Evolutionary conservation across 257 asterid species (phyloP), one percentile per base, ranked within the genome.

Genomic region (Verbena officinalis): DNA sequence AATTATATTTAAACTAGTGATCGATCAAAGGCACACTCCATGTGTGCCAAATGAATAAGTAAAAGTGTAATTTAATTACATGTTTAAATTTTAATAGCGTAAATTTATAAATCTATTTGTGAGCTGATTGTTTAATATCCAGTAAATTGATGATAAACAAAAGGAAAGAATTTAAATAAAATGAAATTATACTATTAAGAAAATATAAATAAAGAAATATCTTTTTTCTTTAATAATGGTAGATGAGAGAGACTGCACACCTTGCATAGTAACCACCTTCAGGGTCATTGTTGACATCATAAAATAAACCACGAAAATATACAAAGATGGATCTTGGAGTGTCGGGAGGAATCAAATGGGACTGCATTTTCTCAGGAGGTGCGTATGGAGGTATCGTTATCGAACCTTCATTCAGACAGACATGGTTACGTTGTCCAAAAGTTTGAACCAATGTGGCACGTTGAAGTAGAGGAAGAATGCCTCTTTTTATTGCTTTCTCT

Each of bases 191-290:
- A n/a, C n/a, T n/a, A n/a, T n/a, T n/a, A n/a, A n/a, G n/a, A n/a
- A n/a, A n/a, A n/a, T n/a, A n/a, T n/a, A n/a, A n/a, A n/a, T n/a
- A n/a, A n/a, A n/a, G n/a, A n/a, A n/a, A n/a, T n/a, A n/a, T n/a
- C n/a, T n/a, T n/a, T n/a, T n/a, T n/a, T n/a, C n/a, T n/a, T n/a
- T n/a, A n/a, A n/a, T n/a, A n/a, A n/a, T n/a, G n/a, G n/a, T n/a
- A n/a, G n/a, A n/a, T n/a, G n/a, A n/a, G n/a, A n/a, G n/a, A n/a
- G n/a, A n/a, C n/a, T 54, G 45, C 53, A 56, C 75, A 90, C 97
- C 94, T 83, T n/a, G 95, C 95, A 57, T 90, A 90, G 70, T 86
- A 89, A 69, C 95, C 93, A 64, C 96, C 96, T 81, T 86, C 93
- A 2, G 92, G 95, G 60, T 89, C 95, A 57, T 89, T 89, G 27